Evolutionary conservation across 2,329 filamentous ascomycete genomes (phyloP).

Genomic region (Claviceps fusiformis): DNA sequence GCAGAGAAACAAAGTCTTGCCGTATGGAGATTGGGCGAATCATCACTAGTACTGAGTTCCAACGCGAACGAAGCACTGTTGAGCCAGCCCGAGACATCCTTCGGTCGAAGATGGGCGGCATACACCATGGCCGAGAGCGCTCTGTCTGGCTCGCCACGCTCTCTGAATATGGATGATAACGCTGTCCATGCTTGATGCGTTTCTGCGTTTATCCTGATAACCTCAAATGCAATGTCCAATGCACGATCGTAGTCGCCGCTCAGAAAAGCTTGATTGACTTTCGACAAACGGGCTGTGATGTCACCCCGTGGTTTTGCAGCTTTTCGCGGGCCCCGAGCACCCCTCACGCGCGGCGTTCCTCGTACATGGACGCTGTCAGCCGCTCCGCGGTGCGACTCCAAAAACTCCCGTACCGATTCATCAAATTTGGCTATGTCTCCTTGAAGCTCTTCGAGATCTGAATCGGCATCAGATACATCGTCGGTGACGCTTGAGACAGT

Average conservation of each 20-base stretch:
- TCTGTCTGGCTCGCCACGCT: constrained; percentile 42
- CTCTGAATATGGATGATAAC: constrained; percentile 46
- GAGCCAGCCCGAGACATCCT: constrained; percentile 46
- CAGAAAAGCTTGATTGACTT: constrained; percentile 56
- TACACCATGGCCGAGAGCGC: constrained; percentile 47
- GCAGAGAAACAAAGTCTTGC: constrained; percentile 46
- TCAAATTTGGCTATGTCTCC: constrained; percentile 30
- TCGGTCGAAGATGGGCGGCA: constrained; percentile 49
- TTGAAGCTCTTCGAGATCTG: constrained; percentile 29
- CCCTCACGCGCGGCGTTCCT: constrained; percentile 13
- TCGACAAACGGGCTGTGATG: constrained; percentile 53
- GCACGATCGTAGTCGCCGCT: constrained; percentile 46
- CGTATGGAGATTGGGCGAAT: constrained; percentile 34
- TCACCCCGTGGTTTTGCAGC: constrained; percentile 56
- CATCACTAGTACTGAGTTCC: constrained; percentile 32
- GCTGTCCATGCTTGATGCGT: constrained; percentile 53
- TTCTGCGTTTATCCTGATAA: constrained; percentile 55
- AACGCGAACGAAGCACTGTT: constrained; percentile 43
- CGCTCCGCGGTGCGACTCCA: constrained; percentile 23
- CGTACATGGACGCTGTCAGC: constrained; percentile 9
- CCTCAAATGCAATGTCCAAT: constrained; percentile 43
- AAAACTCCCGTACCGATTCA: constrained; percentile 26
- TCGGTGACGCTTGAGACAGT: constrained; percentile 9
- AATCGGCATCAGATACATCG: constrained; percentile 27
- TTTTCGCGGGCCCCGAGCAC: constrained; percentile 37